These are phyloP conservation scores for Plasmopara halstedii DNA, from an alignment of 352 stramenopile species.

Conservation along the genomic window DNA sequence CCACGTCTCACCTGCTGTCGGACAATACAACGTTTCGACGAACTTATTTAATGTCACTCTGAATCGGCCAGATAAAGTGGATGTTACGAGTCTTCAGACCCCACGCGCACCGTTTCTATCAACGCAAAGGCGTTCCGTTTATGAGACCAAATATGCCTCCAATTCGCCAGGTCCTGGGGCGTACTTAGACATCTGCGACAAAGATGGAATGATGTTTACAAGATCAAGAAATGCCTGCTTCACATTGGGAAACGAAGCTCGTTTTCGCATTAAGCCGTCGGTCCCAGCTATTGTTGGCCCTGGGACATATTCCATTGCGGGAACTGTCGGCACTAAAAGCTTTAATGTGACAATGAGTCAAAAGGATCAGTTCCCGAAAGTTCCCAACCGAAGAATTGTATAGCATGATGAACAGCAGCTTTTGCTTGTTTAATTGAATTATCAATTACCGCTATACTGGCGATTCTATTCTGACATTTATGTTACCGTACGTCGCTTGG, in stretches of 20 bases:
- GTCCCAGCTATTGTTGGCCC: slow-evolving; percentile 40
- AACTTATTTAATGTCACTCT: slow-evolving; percentile 9
- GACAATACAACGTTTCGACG: slow-evolving; percentile 42
- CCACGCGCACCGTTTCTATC: slow-evolving; percentile 33
- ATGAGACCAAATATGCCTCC: slow-evolving; percentile 28
- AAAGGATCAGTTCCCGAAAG: too few species aligned
- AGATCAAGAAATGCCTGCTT: slow-evolving; percentile 29
- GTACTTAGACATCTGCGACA: slow-evolving; percentile 22
- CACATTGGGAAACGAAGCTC: slow-evolving; percentile 40
- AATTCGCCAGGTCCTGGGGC: slow-evolving; percentile 44
- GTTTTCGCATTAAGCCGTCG: slow-evolving; percentile 46
- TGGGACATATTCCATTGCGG: slow-evolving; percentile 43
- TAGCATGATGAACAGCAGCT: too few species aligned
- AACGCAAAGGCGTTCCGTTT: slow-evolving; percentile 34
- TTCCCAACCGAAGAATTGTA: too few species aligned
- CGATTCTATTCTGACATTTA: slow-evolving; percentile 17
- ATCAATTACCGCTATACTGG: slow-evolving; percentile 5
- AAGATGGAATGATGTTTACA: slow-evolving; percentile 12
- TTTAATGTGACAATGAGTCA: slow-evolving; percentile 59
- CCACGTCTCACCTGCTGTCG: slow-evolving; percentile 31
- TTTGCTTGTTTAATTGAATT: too few species aligned
- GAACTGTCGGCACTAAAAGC: slow-evolving; percentile 51
- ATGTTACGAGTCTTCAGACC: slow-evolving; percentile 6
- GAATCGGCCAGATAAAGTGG: slow-evolving; percentile 1
- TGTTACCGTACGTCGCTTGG: slow-evolving; percentile 9